phyloP scores from a whole-genome alignment of 2,329 filamentous ascomycete species.

The Incumbomyces delicatus region DNA sequence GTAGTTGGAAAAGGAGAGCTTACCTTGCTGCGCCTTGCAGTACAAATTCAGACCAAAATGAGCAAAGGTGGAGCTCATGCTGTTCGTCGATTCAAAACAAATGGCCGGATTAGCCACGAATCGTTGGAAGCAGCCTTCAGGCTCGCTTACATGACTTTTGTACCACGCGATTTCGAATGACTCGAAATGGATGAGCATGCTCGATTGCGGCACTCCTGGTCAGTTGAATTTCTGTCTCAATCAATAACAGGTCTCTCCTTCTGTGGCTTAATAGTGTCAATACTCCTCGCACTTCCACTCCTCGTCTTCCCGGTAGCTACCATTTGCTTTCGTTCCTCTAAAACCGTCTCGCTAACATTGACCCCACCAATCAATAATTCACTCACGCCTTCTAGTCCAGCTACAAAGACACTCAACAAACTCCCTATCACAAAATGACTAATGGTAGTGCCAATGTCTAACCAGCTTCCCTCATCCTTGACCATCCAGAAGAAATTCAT shows the following conservation, averaged over 20 bases:
- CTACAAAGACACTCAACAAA: constrained; percentile 80
- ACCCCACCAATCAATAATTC: constrained; percentile 73
- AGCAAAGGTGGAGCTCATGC: too few species aligned
- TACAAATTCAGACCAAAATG: too few species aligned
- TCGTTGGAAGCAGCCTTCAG: too few species aligned
- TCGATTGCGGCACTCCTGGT: too few species aligned
- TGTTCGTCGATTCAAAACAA: too few species aligned
- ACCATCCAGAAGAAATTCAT: constrained; percentile 98
- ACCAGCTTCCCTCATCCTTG: constrained; percentile 89
- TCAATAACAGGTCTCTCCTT: constrained; percentile 2
- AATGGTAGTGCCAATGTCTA: constrained; percentile 95
- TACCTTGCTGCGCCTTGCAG: too few species aligned
- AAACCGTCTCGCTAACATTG: constrained; percentile 36
- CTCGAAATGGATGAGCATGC: too few species aligned
- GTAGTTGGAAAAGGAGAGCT: too few species aligned
- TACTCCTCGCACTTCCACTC: background rate
- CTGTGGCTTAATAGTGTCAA: background rate
- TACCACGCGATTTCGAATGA: too few species aligned
- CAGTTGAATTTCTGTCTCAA: background rate
- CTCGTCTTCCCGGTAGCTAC: constrained; percentile 1
- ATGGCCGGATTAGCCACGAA: too few species aligned
- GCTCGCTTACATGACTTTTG: too few species aligned
- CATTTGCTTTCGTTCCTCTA: constrained; percentile 2
- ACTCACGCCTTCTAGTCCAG: constrained; percentile 74
- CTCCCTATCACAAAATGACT: constrained; percentile 93